Evolutionary conservation across 805 yeast species (phyloP).

Genomic region (Cyberlindnera americana): DNA sequence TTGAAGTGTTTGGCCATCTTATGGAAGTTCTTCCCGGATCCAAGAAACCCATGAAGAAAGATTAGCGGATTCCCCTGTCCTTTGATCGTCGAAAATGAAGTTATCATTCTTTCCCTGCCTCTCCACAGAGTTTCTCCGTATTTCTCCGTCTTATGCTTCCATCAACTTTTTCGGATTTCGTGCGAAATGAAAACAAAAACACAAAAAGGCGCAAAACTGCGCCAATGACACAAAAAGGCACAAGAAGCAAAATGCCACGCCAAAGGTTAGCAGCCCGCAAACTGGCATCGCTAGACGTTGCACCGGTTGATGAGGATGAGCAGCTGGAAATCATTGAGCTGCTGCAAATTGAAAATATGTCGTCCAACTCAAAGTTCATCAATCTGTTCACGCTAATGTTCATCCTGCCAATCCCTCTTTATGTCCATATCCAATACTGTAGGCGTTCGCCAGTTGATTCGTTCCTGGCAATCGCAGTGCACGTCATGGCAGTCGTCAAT

Average conservation of each 20-base stretch:
- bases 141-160: no score
- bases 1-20: constrained; percentile 36
- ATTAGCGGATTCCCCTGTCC: constrained; percentile 29
- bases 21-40: constrained; percentile 42
- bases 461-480: constrained; percentile 8
- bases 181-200: no score
- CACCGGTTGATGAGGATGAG: constrained; percentile 19
- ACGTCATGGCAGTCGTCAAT: constrained; percentile 7
- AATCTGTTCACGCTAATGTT: constrained; percentile 17
- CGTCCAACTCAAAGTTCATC: constrained; percentile 15
- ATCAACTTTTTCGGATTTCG: no score
- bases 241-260: constrained; percentile 13
- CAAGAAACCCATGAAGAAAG: constrained; percentile 54
- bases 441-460: constrained; percentile 10
- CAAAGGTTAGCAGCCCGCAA: constrained; percentile 13
- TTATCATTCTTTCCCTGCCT: no score
- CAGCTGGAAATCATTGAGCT: constrained; percentile 22
- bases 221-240: not conserved
- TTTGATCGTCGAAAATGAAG: constrained; percentile 1
- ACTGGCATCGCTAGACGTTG: constrained; percentile 10
- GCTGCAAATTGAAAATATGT: constrained; percentile 11
- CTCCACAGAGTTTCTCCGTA: no score
- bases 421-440: constrained; percentile 15
- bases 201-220: no score
- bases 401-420: constrained; percentile 17